These are phyloP conservation scores for Dacryopinax spathularia DNA, from an alignment of 768 basidiomycete genomes.

Conservation along the genomic window DNA sequence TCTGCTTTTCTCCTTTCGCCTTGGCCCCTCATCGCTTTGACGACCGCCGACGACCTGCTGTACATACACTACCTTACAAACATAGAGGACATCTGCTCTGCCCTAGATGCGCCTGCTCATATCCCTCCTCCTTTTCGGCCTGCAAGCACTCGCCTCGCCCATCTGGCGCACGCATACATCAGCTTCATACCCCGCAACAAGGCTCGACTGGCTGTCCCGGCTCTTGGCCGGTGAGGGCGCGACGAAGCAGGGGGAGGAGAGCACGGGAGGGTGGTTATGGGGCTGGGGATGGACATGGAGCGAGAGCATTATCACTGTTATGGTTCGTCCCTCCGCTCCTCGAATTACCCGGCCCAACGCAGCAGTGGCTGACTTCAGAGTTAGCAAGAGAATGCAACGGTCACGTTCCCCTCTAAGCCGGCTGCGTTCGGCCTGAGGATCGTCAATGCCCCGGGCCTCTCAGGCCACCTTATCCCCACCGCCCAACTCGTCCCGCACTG, in stretches of 20 bases:
- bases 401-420: constrained; percentile 55
- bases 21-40: neutral
- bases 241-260: neutral
- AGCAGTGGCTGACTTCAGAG: neutral
- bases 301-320: neutral
- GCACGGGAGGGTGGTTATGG: neutral
- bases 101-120: neutral
- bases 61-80: neutral
- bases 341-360: too few relatives aligned
- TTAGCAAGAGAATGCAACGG: constrained; percentile 24
- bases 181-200: neutral
- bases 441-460: constrained; percentile 37
- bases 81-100: neutral
- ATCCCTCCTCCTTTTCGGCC: neutral
- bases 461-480: constrained; percentile 59
- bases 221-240: neutral
- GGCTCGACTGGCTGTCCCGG: neutral
- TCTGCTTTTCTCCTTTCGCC: too few relatives aligned
- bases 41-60: neutral
- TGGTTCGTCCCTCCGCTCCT: neutral
- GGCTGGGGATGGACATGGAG: constrained; percentile 3
- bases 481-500: constrained; percentile 25
- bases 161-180: neutral
- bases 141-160: neutral
- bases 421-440: constrained; percentile 54